These are phyloP conservation scores for Claviceps arundinis DNA, from an alignment of 2,329 filamentous ascomycete species.

Conservation along the genomic window DNA sequence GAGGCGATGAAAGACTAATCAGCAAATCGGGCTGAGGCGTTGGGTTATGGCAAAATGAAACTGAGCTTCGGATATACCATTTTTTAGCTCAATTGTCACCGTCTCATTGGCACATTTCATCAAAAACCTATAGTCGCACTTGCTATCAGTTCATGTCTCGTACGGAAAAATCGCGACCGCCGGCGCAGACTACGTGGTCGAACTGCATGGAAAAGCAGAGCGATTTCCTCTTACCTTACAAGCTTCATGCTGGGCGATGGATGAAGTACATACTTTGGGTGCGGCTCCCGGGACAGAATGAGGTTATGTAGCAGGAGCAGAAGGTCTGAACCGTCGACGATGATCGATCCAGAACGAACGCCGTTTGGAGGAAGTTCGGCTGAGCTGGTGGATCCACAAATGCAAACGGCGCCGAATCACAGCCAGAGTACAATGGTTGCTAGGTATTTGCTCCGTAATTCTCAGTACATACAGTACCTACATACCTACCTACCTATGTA, in stretches of 20 bases:
- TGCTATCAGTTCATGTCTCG: slow-evolving; percentile 6
- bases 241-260: slow-evolving; percentile 70
- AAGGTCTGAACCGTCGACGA: too few relatives aligned
- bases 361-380: too few relatives aligned
- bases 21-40: background rate
- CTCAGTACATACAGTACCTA: too few relatives aligned
- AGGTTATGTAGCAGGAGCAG: too few relatives aligned
- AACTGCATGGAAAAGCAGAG: background rate
- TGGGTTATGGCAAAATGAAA: background rate
- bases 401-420: too few relatives aligned
- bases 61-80: slow-evolving; percentile 51
- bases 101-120: slow-evolving; percentile 99
- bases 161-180: slow-evolving; percentile 1
- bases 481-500: too few relatives aligned
- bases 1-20: background rate
- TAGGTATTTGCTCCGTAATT: too few relatives aligned
- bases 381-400: too few relatives aligned
- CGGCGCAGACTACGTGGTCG: background rate
- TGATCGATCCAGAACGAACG: too few relatives aligned
- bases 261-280: background rate
- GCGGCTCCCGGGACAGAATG: too few relatives aligned
- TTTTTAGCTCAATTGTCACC: slow-evolving; percentile 96
- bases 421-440: too few relatives aligned
- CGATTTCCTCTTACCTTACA: slow-evolving; percentile 57
- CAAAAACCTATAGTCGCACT: slow-evolving; percentile 57